Percentiles rank a stretch among this genome's conserved stretches.
Evolutionary conservation across 257 asterid species (phyloP).

Genomic region (Scutellaria barbata): DNA sequence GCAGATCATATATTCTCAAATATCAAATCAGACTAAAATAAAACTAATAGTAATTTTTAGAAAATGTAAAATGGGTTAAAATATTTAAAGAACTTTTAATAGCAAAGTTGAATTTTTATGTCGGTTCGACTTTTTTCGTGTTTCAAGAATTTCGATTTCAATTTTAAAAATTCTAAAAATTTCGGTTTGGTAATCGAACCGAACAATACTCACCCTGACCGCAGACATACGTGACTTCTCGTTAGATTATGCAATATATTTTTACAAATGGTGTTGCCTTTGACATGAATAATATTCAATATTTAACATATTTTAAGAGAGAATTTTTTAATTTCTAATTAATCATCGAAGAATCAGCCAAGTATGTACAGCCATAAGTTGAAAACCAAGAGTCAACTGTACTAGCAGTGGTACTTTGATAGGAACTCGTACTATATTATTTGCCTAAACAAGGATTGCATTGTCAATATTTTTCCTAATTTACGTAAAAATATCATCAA

Average conservation of each 20-base stretch:
- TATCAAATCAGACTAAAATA: no score
- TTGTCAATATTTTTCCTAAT: not conserved
- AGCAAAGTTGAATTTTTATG: no score
- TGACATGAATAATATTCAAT: not conserved
- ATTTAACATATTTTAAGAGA: not conserved
- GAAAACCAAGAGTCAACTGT: conserved; percentile 38
- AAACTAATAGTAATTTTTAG: no score
- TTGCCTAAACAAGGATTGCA: not conserved
- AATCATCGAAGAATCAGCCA: conserved; percentile 13
- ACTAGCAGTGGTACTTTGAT: conserved; percentile 36
- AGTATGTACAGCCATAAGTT: conserved; percentile 24
- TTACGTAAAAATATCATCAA: not conserved
- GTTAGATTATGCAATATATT: not conserved
- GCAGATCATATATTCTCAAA: no score
- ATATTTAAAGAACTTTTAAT: no score
- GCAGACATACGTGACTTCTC: conserved; percentile 16
- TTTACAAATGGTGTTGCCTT: not conserved
- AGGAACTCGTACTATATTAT: not conserved
- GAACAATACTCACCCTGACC: no score
- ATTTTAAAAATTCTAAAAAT: no score
- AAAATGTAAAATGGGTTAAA: no score
- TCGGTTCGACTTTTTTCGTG: no score
- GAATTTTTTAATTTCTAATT: not conserved
- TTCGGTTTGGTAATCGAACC: no score
- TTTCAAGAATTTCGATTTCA: no score